Evolutionary conservation across 2,329 filamentous ascomycete genomes (phyloP), one percentile per base, ranked within the genome.

Genomic region (Botrytis porri): DNA sequence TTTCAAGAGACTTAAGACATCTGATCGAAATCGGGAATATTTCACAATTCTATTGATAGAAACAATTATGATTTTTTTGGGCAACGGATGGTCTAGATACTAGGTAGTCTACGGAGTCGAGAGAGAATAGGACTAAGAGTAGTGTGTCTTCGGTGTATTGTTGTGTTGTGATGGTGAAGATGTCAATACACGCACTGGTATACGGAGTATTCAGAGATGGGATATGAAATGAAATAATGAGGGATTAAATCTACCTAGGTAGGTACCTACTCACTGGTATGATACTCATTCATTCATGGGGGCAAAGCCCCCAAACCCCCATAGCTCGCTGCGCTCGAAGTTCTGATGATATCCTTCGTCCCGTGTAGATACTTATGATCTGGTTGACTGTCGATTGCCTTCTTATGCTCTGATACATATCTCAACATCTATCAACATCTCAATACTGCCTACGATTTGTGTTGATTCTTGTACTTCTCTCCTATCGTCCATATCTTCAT

Each of bases 11-110:
- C 45, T n/a, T 32, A 45, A 60, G 54, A 70, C 37, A 39, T 57
- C 60, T 61, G 54, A 70, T 41, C 10, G 61, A 63, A 63, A 45
- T 62, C 59, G 59, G 9, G 66, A 25, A 25, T 14, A 69, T 57
- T 43, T 57, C 54, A 70, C 54, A 70, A 70, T 60, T 70, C 67
- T 70, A 70, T 70, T 59, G 67, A 70, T 70, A 70, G 67, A 60
- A 59, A 43, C 9, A 7, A 41, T 35, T 20, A 25, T 18, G 32
- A 32, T 37, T 32, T 60, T 41, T 7, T 25, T 18, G 51, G 67
- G 37, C 18, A 32, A 39, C 25, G 54, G 54, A 20, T 60, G 43
- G 48, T 51, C 35, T 60, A 41, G 18, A 60, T 45, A 35, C 35
- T 60, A 41, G 18, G 45, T 45, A 35, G 29, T 63, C 18, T 41